phyloP scores from a whole-genome alignment of 1,139 yeast species.

The Pichia sp. region DNA sequence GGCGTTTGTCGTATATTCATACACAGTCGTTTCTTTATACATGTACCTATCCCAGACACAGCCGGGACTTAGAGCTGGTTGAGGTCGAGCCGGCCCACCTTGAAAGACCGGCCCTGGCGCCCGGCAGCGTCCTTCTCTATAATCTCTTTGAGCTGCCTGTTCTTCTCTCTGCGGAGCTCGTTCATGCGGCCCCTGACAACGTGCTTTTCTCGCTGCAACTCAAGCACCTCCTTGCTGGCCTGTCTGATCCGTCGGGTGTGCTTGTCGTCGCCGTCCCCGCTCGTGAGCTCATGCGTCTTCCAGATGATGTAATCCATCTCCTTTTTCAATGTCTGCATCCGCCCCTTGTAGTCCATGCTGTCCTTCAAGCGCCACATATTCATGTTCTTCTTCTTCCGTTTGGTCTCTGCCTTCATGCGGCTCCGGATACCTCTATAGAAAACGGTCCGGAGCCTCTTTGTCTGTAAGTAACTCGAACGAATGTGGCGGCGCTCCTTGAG shows the following conservation, averaged over 20 bases:
- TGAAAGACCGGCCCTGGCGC: neutral
- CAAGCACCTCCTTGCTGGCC: neutral
- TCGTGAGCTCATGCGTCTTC: neutral
- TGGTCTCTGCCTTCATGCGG: slow-evolving; percentile 3
- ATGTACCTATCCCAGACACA: neutral
- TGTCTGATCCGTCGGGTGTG: neutral
- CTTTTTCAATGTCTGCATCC: slow-evolving; percentile 1
- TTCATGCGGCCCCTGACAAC: slow-evolving; percentile 8
- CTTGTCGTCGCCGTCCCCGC: neutral
- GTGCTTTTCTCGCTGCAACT: slow-evolving; percentile 4
- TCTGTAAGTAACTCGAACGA: slow-evolving; percentile 13
- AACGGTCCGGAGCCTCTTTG: slow-evolving; percentile 6
- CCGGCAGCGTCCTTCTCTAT: neutral
- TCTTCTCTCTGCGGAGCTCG: slow-evolving; percentile 4
- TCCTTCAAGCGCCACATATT: slow-evolving; percentile 6
- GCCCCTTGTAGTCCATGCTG: slow-evolving; percentile 4
- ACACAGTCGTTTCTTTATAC: neutral
- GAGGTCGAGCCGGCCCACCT: slow-evolving; percentile 11
- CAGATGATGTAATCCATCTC: slow-evolving; percentile 5
- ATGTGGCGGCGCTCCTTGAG: slow-evolving; percentile 14
- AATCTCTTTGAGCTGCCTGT: neutral
- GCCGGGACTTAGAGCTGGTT: neutral
- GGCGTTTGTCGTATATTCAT: neutral
- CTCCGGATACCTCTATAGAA: slow-evolving; percentile 11
- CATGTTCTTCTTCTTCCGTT: slow-evolving; percentile 1